Base-by-base conservation (phyloP, 2,329 filamentous ascomycete genomes). In the Nemania serpens region DNA sequence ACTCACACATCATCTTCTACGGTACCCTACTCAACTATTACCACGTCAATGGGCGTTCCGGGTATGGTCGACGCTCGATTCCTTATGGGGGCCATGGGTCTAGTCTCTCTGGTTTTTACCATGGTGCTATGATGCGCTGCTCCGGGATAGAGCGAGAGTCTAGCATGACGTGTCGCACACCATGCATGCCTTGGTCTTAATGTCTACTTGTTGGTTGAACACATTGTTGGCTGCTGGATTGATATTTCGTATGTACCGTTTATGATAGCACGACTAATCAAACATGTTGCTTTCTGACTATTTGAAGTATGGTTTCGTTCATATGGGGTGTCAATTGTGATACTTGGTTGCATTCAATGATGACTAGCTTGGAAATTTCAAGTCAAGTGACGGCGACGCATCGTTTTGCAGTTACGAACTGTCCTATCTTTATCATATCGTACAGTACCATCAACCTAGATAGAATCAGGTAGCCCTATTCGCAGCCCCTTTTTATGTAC, bases 1-100 rank as follows among this genome's bases (percentile, higher is more conserved):
- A 59, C 59, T 5, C 59, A 36, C 39, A 57, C 41, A n/a, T 49
- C 62, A 5, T 42, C 62, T 12, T 52, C 55, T 5, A 47, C 46
- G 2, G 15, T 37, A 5, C 55, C 59, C 15, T 37, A 41, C 13
- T 17, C 45, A 4, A 55, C 51, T 15, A 56, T 64, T 2, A 33
- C 43, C 13, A 55, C 43, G 6, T 52, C 62, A 17, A 29, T 45
- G 41, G 52, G 59, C 3, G n/a, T 41, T 2, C 45, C 22, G 15
- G 18, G 34, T 11, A 18, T 47, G n/a, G 20, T 46, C 4, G 47
- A 54, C 6, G 3, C 17, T 25, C 42, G 37, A 39, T 9, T 55
- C 7, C 25, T 59, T 3, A 47, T 29, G 0, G 59, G 43, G 6
- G 42, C 18, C 22, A 25, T 62, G 29, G 34, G 59, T 13, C 10